Evolutionary conservation across 768 basidiomycete genomes (phyloP).

Genomic region (Termitomyces sp.): DNA sequence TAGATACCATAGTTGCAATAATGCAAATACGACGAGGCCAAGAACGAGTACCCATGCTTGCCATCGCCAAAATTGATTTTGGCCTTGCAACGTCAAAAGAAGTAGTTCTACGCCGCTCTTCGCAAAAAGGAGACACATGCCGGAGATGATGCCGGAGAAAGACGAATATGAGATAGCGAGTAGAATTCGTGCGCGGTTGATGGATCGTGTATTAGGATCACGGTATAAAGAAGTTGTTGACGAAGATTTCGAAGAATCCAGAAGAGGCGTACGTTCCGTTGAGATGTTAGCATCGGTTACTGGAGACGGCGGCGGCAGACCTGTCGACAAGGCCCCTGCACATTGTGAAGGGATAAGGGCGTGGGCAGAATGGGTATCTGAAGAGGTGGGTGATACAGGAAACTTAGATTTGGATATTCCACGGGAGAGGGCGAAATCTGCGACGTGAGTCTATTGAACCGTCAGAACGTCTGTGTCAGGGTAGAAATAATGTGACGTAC

Average conservation of each 20-base stretch:
- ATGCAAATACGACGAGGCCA: slow-evolving; percentile 65
- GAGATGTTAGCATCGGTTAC: slow-evolving; percentile 23
- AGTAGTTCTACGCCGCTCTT: slow-evolving; percentile 91
- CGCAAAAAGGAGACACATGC: slow-evolving; percentile 90
- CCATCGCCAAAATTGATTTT: slow-evolving; percentile 83
- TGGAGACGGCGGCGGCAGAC: slow-evolving; percentile 23
- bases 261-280: slow-evolving; percentile 56
- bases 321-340: slow-evolving; percentile 32
- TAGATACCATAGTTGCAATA: slow-evolving; percentile 81
- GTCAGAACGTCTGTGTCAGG: not conserved
- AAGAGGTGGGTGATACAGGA: slow-evolving; percentile 18
- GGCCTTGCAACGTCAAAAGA: slow-evolving; percentile 65
- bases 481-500: slow-evolving; percentile 38
- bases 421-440: slow-evolving; percentile 56
- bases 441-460: slow-evolving; percentile 56
- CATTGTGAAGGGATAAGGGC: slow-evolving; percentile 26
- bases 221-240: slow-evolving; percentile 19
- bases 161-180: slow-evolving; percentile 84
- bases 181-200: slow-evolving; percentile 47
- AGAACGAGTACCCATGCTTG: slow-evolving; percentile 77
- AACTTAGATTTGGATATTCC: slow-evolving; percentile 19
- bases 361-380: slow-evolving; percentile 26
- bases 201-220: slow-evolving; percentile 19
- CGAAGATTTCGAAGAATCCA: slow-evolving; percentile 31
- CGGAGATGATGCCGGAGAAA: slow-evolving; percentile 81